A percentile compares a stretch with the other conserved stretches of the same genome.
Evolutionary conservation across 2,329 filamentous ascomycete species (phyloP).

Genomic region (Botryotinia convoluta): DNA sequence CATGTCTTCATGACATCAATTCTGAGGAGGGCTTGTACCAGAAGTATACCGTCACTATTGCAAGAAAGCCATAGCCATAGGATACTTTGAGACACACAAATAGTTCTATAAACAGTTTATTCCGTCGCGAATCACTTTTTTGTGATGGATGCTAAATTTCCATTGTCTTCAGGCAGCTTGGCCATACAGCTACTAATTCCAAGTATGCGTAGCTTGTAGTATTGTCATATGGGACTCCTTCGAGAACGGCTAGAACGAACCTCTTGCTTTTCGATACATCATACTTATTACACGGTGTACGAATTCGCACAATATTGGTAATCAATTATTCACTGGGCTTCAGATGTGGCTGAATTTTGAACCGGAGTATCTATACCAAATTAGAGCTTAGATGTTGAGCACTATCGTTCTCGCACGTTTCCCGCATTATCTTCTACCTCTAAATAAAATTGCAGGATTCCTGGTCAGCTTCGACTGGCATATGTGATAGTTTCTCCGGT

Average conservation of each 20-base stretch:
- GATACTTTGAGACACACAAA: neutral
- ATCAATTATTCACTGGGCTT: neutral
- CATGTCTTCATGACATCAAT: constrained; percentile 13
- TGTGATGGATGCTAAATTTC: neutral
- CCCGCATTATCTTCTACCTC: neutral
- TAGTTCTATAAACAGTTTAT: neutral
- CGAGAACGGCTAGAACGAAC: too few relatives aligned
- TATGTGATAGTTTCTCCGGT: neutral
- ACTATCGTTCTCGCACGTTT: neutral
- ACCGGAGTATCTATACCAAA: neutral
- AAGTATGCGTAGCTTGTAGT: neutral
- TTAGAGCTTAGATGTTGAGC: neutral
- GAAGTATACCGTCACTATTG: constrained; percentile 18
- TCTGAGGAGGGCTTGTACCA: constrained; percentile 16
- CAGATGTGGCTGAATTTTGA: neutral
- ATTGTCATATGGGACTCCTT: neutral
- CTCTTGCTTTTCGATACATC: neutral
- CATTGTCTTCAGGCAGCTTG: neutral
- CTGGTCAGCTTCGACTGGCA: neutral
- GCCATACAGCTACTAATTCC: neutral
- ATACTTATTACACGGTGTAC: neutral
- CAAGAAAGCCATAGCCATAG: constrained; percentile 1
- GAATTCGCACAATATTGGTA: neutral
- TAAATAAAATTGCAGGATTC: neutral
- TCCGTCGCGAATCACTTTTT: neutral